These are phyloP conservation scores for Wickerhamiella australiensis DNA, from an alignment of 805 yeast species.

Conservation along the genomic window DNA sequence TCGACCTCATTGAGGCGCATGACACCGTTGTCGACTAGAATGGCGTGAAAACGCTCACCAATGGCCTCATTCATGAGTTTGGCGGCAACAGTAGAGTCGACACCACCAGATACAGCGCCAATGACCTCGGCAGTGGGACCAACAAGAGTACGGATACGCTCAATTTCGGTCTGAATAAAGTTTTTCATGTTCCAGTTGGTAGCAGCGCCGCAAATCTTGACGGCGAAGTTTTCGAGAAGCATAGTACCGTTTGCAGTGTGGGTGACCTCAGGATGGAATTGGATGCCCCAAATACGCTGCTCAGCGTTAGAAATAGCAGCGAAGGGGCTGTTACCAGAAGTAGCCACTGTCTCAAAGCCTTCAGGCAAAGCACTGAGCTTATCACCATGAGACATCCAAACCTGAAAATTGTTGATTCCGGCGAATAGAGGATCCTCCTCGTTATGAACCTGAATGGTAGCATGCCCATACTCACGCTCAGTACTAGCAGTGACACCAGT, in stretches of 20 bases:
- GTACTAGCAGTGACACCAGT: constrained; percentile 85
- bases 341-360: constrained; percentile 80
- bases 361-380: constrained; percentile 81
- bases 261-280: constrained; percentile 98
- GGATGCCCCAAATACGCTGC: constrained; percentile 79
- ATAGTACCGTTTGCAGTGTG: constrained; percentile 87
- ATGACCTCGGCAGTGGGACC: constrained; percentile 98
- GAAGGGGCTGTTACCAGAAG: constrained; percentile 87
- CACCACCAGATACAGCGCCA: constrained; percentile 99
- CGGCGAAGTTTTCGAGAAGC: constrained; percentile 84
- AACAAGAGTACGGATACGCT: constrained; percentile 78
- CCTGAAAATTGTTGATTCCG: constrained; percentile 87
- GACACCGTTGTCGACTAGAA: constrained; percentile 94
- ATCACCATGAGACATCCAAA: constrained; percentile 99
- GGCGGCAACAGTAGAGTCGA: constrained; percentile 98
- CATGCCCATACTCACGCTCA: constrained; percentile 97
- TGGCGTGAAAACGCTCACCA: constrained; percentile 97
- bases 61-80: constrained; percentile 96
- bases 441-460: constrained; percentile 69
- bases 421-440: constrained; percentile 57
- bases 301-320: constrained; percentile 78
- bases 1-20: constrained; percentile 90
- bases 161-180: constrained; percentile 92
- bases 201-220: constrained; percentile 70
- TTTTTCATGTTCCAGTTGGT: constrained; percentile 98